phyloP scores from a whole-genome alignment of 768 basidiomycete species.

The Paxillus ammoniavirescens region DNA sequence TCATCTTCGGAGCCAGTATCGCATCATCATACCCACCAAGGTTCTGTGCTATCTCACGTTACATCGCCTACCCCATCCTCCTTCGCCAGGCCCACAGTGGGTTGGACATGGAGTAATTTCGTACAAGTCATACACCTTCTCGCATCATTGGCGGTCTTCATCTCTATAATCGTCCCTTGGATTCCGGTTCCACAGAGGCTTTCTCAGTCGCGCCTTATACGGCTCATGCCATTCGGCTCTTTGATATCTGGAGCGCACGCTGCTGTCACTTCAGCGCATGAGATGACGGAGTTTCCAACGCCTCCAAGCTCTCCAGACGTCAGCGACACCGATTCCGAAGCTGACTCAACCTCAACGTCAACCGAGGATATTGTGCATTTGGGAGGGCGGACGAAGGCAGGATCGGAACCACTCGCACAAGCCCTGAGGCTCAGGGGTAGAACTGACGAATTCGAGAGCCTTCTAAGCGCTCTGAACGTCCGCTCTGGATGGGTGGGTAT shows the following conservation, averaged over 20 bases:
- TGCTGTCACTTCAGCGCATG: not conserved
- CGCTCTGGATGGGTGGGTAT: constrained; percentile 36
- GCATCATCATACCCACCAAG: constrained; percentile 52
- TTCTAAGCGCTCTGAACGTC: constrained; percentile 42
- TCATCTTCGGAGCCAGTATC: constrained; percentile 34
- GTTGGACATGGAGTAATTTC: constrained; percentile 50
- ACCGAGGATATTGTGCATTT: constrained; percentile 26
- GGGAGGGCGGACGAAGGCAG: constrained; percentile 6
- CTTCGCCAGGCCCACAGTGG: constrained; percentile 13
- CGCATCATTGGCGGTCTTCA: constrained; percentile 62
- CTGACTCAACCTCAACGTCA: constrained; percentile 23
- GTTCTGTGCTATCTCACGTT: constrained; percentile 51
- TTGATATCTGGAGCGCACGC: constrained; percentile 5
- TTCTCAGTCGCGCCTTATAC: constrained; percentile 22
- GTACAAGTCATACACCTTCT: constrained; percentile 66
- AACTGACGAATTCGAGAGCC: constrained; percentile 35
- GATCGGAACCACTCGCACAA: constrained; percentile 15
- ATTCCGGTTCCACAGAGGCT: constrained; percentile 30
- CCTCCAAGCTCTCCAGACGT: constrained; percentile 25
- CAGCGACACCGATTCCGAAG: constrained; percentile 27
- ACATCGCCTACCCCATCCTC: constrained; percentile 16
- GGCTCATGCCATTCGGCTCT: constrained; percentile 25
- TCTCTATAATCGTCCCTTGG: constrained; percentile 53
- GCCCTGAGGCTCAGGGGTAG: constrained; percentile 37
- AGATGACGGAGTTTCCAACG: constrained; percentile 23